A percentile compares a stretch with the other conserved stretches of the same genome.
These are phyloP conservation scores for Punica granatum DNA, from an alignment of 345 rosid species.

Conservation along the genomic window DNA sequence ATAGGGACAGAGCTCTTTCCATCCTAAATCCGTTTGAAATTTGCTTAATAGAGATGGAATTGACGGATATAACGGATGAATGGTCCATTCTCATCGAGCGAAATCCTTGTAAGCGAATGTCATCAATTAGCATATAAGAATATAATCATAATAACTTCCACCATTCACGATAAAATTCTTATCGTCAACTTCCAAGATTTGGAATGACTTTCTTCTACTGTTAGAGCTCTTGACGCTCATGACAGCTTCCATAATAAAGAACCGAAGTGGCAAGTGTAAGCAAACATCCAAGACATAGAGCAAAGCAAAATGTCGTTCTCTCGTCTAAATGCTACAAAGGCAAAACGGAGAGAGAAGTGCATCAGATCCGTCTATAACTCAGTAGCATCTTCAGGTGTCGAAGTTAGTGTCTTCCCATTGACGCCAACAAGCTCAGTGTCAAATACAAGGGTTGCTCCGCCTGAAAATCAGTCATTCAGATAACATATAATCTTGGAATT, in stretches of 20 bases:
- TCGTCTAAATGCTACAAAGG: neutral
- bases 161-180: too few species aligned
- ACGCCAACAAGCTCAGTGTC: constrained; percentile 89
- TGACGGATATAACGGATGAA: too few species aligned
- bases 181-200: too few species aligned
- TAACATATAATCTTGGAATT: neutral
- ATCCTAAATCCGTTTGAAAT: too few species aligned
- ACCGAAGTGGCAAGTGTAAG: neutral
- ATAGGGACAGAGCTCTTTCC: too few species aligned
- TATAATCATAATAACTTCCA: too few species aligned
- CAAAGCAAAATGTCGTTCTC: neutral
- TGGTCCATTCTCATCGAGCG: too few species aligned
- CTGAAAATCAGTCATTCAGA: constrained; percentile 29
- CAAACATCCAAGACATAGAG: neutral
- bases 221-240: neutral
- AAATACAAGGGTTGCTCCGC: constrained; percentile 85
- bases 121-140: too few species aligned
- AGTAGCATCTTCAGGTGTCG: constrained; percentile 18
- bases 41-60: too few species aligned
- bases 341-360: neutral
- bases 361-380: constrained; percentile 30
- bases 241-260: neutral
- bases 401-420: constrained; percentile 48
- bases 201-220: too few species aligned
- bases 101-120: too few species aligned